Conservation (phyloP, 192 early-diverging fungal species). For the Backusella australiensis region DNA sequence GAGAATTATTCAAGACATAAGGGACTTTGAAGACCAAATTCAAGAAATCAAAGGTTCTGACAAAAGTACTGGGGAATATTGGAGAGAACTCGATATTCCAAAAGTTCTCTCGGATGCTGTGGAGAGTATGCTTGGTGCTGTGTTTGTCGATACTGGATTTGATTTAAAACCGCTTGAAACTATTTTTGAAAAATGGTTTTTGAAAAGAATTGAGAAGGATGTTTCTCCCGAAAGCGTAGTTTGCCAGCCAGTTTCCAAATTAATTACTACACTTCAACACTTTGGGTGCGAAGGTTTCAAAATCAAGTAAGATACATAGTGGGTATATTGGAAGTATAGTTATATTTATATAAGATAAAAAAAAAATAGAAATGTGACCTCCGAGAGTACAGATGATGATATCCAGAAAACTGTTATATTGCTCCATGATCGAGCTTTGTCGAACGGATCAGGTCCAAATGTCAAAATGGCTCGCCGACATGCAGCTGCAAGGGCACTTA, state of each 20-base stretch:
- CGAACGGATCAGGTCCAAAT: constrained; percentile 28
- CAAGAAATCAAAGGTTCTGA: constrained; percentile 30
- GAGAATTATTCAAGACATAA: constrained; percentile 53
- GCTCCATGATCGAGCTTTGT: constrained; percentile 34
- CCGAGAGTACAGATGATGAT: constrained; percentile 1
- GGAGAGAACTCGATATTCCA: constrained; percentile 76
- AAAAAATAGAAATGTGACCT: constrained; percentile 33
- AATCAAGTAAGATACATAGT: constrained; percentile 28
- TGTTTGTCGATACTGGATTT: constrained; percentile 82
- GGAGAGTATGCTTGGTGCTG: constrained; percentile 84
- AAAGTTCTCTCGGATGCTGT: constrained; percentile 85
- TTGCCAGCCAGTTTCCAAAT: constrained; percentile 39
- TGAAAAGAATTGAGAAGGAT: constrained; percentile 37
- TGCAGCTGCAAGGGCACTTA: constrained; percentile 31
- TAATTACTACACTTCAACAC: constrained; percentile 36
- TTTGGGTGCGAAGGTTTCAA: constrained; percentile 38
- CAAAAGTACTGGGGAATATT: constrained; percentile 59
- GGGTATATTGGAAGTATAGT: background rate
- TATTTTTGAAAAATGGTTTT: constrained; percentile 38
- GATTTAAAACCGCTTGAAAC: constrained; percentile 46
- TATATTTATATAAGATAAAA: background rate
- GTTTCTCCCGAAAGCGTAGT: constrained; percentile 38
- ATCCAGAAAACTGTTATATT: constrained; percentile 39
- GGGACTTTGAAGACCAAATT: constrained; percentile 51
- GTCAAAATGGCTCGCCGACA: constrained; percentile 34